Conservation (phyloP, 306 rosid species). For the Pyrus betulifolia region DNA sequence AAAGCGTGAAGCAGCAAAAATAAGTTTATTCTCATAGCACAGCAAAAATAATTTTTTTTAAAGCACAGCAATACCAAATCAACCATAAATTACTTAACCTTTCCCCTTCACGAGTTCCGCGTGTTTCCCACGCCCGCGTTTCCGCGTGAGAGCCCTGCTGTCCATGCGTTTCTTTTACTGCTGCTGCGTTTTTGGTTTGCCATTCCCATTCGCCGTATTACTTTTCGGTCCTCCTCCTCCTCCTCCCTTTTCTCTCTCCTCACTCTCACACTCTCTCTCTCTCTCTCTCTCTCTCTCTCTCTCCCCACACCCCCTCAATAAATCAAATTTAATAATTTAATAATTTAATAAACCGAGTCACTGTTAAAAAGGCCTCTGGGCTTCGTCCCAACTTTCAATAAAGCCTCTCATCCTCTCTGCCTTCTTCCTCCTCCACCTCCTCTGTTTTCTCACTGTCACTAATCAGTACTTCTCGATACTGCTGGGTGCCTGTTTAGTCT, state of each 20-base stretch:
- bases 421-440: background rate
- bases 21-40: too few species aligned
- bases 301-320: background rate
- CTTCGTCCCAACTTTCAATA: background rate
- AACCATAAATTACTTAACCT: background rate
- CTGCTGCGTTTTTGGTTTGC: background rate
- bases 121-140: background rate
- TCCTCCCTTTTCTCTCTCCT: background rate
- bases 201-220: background rate
- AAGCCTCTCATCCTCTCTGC: background rate
- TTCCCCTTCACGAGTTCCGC: background rate
- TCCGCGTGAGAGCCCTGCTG: background rate
- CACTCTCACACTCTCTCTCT: background rate
- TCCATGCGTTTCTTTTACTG: background rate
- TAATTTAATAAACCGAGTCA: background rate
- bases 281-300: background rate
- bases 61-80: too few species aligned
- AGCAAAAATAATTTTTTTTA: too few species aligned
- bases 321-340: background rate
- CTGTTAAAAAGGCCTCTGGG: conserved; percentile 1
- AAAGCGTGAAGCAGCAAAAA: too few species aligned
- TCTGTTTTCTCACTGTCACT: background rate
- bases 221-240: conserved; percentile 1
- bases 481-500: conserved; percentile 3
- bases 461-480: background rate